Evolutionary conservation across 2,329 filamentous ascomycete genomes (phyloP).

Genomic region (Aspergillus oerlinghausenensis): DNA sequence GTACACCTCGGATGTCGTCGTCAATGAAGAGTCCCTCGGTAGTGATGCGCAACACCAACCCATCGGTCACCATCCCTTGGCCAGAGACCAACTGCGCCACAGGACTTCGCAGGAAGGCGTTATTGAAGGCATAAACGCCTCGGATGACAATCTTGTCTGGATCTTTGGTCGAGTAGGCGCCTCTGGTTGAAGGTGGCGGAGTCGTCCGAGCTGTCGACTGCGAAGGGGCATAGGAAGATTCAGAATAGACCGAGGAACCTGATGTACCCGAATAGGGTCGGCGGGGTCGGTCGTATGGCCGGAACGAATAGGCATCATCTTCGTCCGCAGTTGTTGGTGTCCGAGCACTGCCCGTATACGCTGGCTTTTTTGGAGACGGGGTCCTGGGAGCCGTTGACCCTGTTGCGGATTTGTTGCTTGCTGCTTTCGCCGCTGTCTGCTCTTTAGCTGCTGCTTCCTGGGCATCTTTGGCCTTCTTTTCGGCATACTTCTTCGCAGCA

Average conservation of each 20-base stretch:
- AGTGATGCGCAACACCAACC: slow-evolving; percentile 83
- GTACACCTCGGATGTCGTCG: slow-evolving; percentile 83
- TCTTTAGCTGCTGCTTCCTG: slow-evolving; percentile 32
- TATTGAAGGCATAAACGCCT: slow-evolving; percentile 89
- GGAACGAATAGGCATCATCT: slow-evolving; percentile 66
- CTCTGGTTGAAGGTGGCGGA: slow-evolving; percentile 71
- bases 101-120: slow-evolving; percentile 81
- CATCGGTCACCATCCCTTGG: slow-evolving; percentile 82
- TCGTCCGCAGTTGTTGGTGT: slow-evolving; percentile 47
- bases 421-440: slow-evolving; percentile 31
- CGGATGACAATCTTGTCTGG: slow-evolving; percentile 95
- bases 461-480: slow-evolving; percentile 33
- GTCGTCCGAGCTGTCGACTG: slow-evolving; percentile 79
- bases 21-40: slow-evolving; percentile 96
- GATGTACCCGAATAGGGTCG: slow-evolving; percentile 57
- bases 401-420: slow-evolving; percentile 25
- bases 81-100: slow-evolving; percentile 84
- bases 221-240: slow-evolving; percentile 81
- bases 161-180: slow-evolving; percentile 80
- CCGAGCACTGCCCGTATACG: slow-evolving; percentile 19
- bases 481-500: slow-evolving; percentile 35
- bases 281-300: slow-evolving; percentile 69
- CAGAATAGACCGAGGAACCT: slow-evolving; percentile 69
- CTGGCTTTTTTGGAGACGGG: slow-evolving; percentile 38
- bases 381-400: slow-evolving; percentile 27